Evolutionary conservation across 495 filamentous ascomycete genomes (phyloP).

Genomic region (Aspergillus avenaceus): DNA sequence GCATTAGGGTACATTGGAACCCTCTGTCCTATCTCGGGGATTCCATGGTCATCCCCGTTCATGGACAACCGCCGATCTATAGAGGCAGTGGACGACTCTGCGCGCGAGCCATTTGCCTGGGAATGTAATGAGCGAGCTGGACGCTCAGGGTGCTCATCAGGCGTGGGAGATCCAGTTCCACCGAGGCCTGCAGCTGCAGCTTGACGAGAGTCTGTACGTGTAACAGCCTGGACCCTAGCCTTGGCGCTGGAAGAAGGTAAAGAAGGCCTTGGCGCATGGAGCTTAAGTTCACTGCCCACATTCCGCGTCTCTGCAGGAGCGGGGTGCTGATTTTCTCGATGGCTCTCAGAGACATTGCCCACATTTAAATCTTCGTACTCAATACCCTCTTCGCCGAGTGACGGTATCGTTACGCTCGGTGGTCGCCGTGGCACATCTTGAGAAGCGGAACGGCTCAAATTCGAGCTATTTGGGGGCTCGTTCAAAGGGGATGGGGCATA

Average conservation of each 20-base stretch:
- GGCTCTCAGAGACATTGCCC: constrained; percentile 27
- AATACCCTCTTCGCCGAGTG: constrained; percentile 81
- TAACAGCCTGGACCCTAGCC: constrained; percentile 73
- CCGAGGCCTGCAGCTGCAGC: constrained; percentile 81
- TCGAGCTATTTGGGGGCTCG: constrained; percentile 50
- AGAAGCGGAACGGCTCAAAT: constrained; percentile 42
- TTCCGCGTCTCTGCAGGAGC: constrained; percentile 66
- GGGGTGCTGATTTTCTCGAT: constrained; percentile 27
- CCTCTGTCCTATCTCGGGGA: constrained; percentile 82
- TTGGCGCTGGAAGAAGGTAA: constrained; percentile 74
- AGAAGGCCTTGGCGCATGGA: constrained; percentile 88
- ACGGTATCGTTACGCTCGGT: constrained; percentile 75
- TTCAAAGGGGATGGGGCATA: constrained; percentile 86
- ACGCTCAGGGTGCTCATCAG: constrained; percentile 60
- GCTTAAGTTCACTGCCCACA: constrained; percentile 73
- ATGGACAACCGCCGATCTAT: constrained; percentile 48
- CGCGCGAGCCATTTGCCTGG: constrained; percentile 45
- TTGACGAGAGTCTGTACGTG: constrained; percentile 80
- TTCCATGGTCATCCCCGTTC: constrained; percentile 73
- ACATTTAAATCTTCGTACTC: constrained; percentile 72
- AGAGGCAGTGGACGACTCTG: constrained; percentile 47
- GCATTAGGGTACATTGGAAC: constrained; percentile 94
- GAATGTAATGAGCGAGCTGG: constrained; percentile 43
- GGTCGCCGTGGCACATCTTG: constrained; percentile 56
- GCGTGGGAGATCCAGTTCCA: constrained; percentile 48